Conservation (phyloP, 805 yeast species). For the Cyberlindnera petersonii region DNA sequence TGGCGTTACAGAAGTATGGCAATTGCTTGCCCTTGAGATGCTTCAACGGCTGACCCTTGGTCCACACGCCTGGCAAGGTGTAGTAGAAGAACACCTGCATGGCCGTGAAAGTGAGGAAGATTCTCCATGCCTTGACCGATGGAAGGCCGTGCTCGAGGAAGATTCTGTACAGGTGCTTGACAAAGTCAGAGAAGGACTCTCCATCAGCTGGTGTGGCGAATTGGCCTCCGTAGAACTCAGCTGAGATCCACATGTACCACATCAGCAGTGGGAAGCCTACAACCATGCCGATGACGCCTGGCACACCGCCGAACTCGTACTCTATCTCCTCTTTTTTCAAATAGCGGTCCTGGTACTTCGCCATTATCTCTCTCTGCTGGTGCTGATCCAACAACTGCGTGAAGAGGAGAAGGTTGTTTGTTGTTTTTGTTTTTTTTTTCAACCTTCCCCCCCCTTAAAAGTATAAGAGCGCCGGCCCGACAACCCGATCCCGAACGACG, state of each 20-base stretch:
- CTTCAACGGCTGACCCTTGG: conserved; percentile 87
- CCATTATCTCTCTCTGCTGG: too few relatives aligned
- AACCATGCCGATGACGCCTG: conserved; percentile 90
- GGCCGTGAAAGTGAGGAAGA: conserved; percentile 66
- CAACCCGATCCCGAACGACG: too few relatives aligned
- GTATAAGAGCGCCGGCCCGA: too few relatives aligned
- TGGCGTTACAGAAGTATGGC: conserved; percentile 92
- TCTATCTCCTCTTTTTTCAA: conserved; percentile 52
- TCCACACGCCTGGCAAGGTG: conserved; percentile 89
- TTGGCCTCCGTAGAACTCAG: conserved; percentile 70
- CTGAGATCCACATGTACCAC: conserved; percentile 96
- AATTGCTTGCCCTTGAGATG: conserved; percentile 78
- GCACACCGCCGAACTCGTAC: conserved; percentile 91
- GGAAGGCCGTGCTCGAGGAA: conserved; percentile 57
- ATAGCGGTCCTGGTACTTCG: conserved; percentile 18
- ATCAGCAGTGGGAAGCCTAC: conserved; percentile 86
- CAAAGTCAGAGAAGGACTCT: conserved; percentile 44
- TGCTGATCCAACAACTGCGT: too few relatives aligned
- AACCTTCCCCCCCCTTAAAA: too few relatives aligned
- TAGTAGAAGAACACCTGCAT: conserved; percentile 73
- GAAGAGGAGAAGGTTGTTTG: too few relatives aligned
- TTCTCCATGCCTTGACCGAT: conserved; percentile 54
- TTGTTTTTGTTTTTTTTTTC: neutral
- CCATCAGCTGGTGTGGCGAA: conserved; percentile 64
- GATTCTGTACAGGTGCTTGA: conserved; percentile 39